Conservation (phyloP, 2,329 filamentous ascomycete species). For the Colletotrichum melonis region DNA sequence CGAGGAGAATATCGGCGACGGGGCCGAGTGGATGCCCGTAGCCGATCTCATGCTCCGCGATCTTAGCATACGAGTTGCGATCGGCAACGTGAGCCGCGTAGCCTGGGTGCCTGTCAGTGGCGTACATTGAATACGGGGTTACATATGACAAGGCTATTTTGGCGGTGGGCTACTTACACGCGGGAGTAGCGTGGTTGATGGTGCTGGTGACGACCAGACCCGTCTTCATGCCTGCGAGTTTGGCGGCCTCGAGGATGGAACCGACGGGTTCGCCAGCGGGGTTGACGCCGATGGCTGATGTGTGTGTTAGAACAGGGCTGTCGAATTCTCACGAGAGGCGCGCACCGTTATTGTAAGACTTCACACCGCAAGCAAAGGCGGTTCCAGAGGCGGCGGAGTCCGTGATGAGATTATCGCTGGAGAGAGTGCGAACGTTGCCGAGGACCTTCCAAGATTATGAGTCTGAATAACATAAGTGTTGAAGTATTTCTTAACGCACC, state of each 20-base stretch:
- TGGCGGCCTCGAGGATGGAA: conserved; percentile 53
- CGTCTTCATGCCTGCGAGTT: conserved; percentile 51
- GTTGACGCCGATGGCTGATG: conserved; percentile 46
- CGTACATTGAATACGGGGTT: background rate
- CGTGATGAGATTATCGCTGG: conserved; percentile 50
- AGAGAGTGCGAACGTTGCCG: conserved; percentile 43
- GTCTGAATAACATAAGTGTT: background rate
- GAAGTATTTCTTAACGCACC: background rate
- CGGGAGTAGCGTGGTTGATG: conserved; percentile 50
- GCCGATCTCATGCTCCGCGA: conserved; percentile 53
- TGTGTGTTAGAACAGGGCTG: background rate
- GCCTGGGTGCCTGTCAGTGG: conserved; percentile 13
- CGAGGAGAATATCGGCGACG: conserved; percentile 51
- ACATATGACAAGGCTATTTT: background rate
- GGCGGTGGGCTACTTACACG: conserved; percentile 36
- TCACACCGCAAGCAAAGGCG: conserved; percentile 52
- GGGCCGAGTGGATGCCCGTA: conserved; percentile 50
- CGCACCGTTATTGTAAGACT: conserved; percentile 48
- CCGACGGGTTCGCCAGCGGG: conserved; percentile 47
- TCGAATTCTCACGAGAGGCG: background rate
- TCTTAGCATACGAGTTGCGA: conserved; percentile 48
- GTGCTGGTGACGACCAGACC: conserved; percentile 54
- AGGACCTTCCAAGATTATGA: conserved; percentile 37
- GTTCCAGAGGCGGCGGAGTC: conserved; percentile 54
- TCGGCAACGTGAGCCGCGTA: conserved; percentile 48